phyloP scores from a whole-genome alignment of 1,284 basidiomycete species.

The Pseudozyma sp. region DNA sequence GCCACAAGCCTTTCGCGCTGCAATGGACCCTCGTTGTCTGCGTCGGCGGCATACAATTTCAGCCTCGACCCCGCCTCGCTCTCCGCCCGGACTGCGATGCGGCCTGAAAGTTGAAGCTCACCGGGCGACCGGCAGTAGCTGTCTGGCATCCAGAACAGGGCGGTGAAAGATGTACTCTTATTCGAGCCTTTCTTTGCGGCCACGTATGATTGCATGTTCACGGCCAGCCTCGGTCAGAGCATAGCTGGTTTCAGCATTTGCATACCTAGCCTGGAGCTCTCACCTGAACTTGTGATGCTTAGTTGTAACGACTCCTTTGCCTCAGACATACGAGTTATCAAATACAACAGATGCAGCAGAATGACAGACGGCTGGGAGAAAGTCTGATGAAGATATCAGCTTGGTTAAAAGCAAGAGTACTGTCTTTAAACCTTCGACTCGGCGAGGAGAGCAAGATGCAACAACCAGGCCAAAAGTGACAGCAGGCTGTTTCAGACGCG shows the following conservation, averaged over 20 bases:
- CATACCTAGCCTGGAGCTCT: too few relatives aligned
- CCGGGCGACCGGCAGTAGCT: neutral
- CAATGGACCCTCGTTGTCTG: neutral
- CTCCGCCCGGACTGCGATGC: slow-evolving; percentile 10
- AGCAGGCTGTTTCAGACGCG: slow-evolving; percentile 1
- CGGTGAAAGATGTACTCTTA: too few relatives aligned
- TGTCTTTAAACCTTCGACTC: neutral
- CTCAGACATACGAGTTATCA: too few relatives aligned
- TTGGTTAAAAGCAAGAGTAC: neutral
- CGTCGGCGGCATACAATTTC: neutral
- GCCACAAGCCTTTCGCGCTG: too few relatives aligned
- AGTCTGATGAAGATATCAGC: too few relatives aligned
- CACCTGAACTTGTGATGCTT: too few relatives aligned
- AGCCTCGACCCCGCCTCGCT: neutral
- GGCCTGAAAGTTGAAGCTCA: slow-evolving; percentile 2
- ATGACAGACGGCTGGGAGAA: too few relatives aligned
- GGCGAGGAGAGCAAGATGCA: neutral
- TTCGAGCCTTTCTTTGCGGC: neutral
- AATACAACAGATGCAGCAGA: too few relatives aligned
- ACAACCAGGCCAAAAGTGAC: slow-evolving; percentile 1
- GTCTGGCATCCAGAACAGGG: too few relatives aligned
- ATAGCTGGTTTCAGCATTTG: too few relatives aligned
- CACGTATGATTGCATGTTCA: neutral
- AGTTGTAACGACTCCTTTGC: too few relatives aligned
- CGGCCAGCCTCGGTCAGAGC: too few relatives aligned